Evolutionary conservation across 2,329 filamentous ascomycete species (phyloP), one percentile per base, ranked within the genome.

Genomic region (Exophiala aquamarina): DNA sequence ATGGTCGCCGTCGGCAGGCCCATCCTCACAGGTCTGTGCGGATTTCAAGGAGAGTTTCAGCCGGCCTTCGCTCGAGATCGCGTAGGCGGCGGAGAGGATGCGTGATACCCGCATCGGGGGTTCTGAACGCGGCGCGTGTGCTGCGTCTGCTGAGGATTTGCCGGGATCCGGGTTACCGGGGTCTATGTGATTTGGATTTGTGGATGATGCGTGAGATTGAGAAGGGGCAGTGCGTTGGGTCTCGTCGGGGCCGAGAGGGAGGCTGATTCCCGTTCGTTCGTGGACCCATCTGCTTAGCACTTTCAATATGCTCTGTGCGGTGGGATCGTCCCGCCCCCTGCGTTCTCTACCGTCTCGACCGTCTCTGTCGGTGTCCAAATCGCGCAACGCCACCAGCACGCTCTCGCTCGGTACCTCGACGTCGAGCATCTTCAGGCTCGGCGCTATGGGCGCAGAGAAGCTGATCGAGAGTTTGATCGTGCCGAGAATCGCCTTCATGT

Each of bases 401-500:
- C 45, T 52, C 38, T 47, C 41, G n/a, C 43, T 33, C 13, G 47
- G 32, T 19, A 59, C 23, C 17, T 48, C 52, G 17, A 57, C 31
- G 5, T 59, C 55, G 10, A 59, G 28, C 9, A 41, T 52, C 17
- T 50, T 54, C 41, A 59, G 38, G 29, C 46, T 49, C 35, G 49
- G 40, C 15, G 56, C 50, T 4, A 59, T 46, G 9, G 48, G 53
- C 7, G 39, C 40, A 10, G 44, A 35, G 33, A 59, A 51, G 1
- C 50, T 21, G 15, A 59, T 47, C 2, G 55, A 56, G 17, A 58
- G 19, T 37, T 49, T 54, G 4, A 58, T 20, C 4, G 35, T 54
- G 31, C 57, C 55, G 17, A 56, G 38, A 31, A 50, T 37, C 14
- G 19, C 31, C 18, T 37, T 31, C 39, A 54, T 36, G 14, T 20